Base-by-base conservation (phyloP, 495 filamentous ascomycete species). In the Penicillium parvum region DNA sequence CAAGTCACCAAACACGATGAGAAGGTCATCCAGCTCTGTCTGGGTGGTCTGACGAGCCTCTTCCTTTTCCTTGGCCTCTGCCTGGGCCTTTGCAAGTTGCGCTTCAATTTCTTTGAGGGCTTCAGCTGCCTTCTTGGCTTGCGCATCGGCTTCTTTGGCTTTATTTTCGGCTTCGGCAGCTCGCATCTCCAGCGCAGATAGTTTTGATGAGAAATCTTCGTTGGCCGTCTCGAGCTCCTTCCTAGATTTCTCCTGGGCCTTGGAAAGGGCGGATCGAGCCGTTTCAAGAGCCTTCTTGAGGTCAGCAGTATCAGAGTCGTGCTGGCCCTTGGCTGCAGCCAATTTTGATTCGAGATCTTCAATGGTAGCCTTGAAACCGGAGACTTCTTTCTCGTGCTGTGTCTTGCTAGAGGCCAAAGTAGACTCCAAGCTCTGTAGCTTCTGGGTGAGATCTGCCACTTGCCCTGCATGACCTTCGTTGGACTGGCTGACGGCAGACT, bases 1-100 rank as follows among this genome's bases (percentile, higher is more conserved):
- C n/a, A 92, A 52, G 54, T 95, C 88, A n/a, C 78, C 84, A 61
- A 95, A 85, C 22, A 95, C 82, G 71, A 92, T 85, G 26, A 95
- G 66, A 52, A 95, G 69, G 63, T 95, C 88, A 50, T 95, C 88
- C 21, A 90, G 65, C 57, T 92, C 88, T 11, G 71, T 65, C 54
- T 91, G 86, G 16, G 74, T 74, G 15, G 78, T 65, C 40, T 77
- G 69, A 33, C 77, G 77, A 47, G 84, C 78, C 50, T 81, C 77
- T 54, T 88, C 84, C 53, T 80, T 84, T 43, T 76, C 63, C 39
- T 57, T 63, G 10, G 42, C 50, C 19, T 64, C 63, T 4, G 42
- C 40, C 36, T 58, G 53, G 8, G 49, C 52, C 49, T 60, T 64
- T 29, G 42, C 58, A 17, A 60, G 51, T 32, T 58, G 52, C 20